Percentiles rank a stretch among this genome's conserved stretches.
Evolutionary conservation across 768 basidiomycete genomes (phyloP).

Genomic region (Pholiota conissans): DNA sequence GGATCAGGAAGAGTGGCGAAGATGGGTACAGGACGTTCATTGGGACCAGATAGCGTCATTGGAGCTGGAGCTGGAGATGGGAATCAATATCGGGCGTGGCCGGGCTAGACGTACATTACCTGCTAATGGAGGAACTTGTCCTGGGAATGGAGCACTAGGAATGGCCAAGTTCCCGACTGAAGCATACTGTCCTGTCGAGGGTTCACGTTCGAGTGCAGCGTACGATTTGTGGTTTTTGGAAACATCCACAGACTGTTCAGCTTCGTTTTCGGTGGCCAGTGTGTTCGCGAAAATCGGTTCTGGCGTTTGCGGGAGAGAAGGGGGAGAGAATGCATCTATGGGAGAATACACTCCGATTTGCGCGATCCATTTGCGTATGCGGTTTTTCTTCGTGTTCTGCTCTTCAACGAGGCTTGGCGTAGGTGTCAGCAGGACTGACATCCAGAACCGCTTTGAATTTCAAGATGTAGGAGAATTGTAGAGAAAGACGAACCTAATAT

Average conservation of each 20-base stretch:
- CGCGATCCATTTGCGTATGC: background rate
- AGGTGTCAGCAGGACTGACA: background rate
- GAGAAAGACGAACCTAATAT: background rate
- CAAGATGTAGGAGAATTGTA: background rate
- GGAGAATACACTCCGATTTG: background rate
- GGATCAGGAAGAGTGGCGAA: background rate
- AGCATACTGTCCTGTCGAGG: background rate
- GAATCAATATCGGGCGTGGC: background rate
- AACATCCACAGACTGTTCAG: background rate
- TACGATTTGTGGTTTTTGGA: background rate
- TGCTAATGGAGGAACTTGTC: background rate
- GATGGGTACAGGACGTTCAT: background rate
- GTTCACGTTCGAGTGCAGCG: background rate
- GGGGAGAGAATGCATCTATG: background rate
- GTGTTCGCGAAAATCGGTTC: background rate
- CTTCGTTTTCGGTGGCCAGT: background rate
- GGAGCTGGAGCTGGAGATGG: background rate
- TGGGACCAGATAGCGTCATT: background rate
- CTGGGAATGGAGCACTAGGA: background rate
- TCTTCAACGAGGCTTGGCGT: slow-evolving; percentile 1
- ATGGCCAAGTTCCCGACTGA: background rate
- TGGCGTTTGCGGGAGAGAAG: background rate
- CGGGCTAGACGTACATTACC: background rate
- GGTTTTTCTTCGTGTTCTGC: background rate
- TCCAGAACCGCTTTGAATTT: background rate